phyloP scores from a whole-genome alignment of 495 filamentous ascomycete genomes.

The Penicillium simplicissimum region DNA sequence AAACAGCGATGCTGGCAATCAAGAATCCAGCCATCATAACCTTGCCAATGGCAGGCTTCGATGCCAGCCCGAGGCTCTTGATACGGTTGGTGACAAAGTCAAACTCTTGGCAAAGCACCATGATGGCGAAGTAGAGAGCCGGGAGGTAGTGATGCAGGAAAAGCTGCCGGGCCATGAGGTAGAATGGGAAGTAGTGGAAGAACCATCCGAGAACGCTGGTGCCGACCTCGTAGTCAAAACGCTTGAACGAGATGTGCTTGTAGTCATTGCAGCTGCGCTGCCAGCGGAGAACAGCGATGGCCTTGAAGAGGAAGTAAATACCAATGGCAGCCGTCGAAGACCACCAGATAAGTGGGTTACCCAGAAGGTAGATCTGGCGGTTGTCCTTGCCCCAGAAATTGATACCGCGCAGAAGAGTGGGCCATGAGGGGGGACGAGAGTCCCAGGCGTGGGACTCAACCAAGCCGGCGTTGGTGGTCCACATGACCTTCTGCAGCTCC shows the following conservation, averaged over 20 bases:
- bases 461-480: conserved; percentile 94
- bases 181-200: conserved; percentile 97
- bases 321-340: conserved; percentile 77
- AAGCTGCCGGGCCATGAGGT: conserved; percentile 93
- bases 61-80: conserved; percentile 61
- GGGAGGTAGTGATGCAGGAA: conserved; percentile 98
- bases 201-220: conserved; percentile 90
- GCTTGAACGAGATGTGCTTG: conserved; percentile 74
- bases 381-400: conserved; percentile 98
- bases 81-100: conserved; percentile 80
- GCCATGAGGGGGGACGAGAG: conserved; percentile 92
- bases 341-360: conserved; percentile 97
- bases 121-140: conserved; percentile 91
- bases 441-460: conserved; percentile 98
- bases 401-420: conserved; percentile 89
- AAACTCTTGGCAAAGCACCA: conserved; percentile 82
- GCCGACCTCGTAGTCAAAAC: conserved; percentile 96
- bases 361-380: conserved; percentile 93
- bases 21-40: conserved; percentile 69
- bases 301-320: conserved; percentile 82
- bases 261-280: conserved; percentile 92
- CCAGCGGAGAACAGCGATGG: conserved; percentile 85
- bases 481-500: conserved; percentile 99
- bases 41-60: conserved; percentile 73
- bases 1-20: conserved; percentile 69